phyloP scores from a whole-genome alignment of 1,284 basidiomycete genomes.

The Papiliotrema fonsecae region DNA sequence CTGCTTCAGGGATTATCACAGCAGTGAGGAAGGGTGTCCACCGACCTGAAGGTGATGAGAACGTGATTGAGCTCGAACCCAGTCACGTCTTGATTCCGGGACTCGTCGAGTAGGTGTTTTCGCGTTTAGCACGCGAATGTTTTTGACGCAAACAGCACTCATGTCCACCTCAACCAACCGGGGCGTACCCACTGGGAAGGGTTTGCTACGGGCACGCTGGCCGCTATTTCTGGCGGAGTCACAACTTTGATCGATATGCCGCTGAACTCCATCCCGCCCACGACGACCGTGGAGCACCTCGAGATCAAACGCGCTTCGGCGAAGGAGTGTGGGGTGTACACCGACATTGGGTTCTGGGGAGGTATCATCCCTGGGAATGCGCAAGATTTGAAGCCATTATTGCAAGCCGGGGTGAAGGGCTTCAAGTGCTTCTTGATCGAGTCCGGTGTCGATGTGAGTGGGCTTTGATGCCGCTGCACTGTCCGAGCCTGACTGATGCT shows the following conservation, averaged over 20 bases:
- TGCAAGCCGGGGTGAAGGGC: conserved; percentile 75
- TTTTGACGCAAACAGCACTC: conserved; percentile 56
- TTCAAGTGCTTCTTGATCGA: conserved; percentile 95
- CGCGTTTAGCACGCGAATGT: neutral
- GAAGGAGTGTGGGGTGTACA: conserved; percentile 49
- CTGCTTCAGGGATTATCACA: conserved; percentile 61
- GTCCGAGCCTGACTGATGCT: conserved; percentile 1
- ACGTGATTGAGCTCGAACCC: conserved; percentile 31
- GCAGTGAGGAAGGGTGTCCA: conserved; percentile 47
- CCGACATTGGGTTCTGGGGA: conserved; percentile 91
- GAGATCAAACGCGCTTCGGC: conserved; percentile 66
- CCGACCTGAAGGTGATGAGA: neutral
- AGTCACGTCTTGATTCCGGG: conserved; percentile 65
- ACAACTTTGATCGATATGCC: conserved; percentile 95
- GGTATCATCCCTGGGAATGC: conserved; percentile 86
- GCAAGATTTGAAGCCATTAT: conserved; percentile 52
- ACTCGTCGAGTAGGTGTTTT: conserved; percentile 68
- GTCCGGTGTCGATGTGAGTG: conserved; percentile 77
- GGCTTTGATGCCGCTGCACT: neutral
- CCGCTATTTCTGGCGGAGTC: conserved; percentile 82
- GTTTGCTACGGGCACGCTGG: conserved; percentile 80
- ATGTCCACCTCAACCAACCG: conserved; percentile 91
- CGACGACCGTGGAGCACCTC: conserved; percentile 73
- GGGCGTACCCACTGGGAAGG: conserved; percentile 79
- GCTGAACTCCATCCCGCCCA: conserved; percentile 89